Base-by-base conservation (phyloP, 2,329 filamentous ascomycete species). In the Aspergillus sp. region DNA sequence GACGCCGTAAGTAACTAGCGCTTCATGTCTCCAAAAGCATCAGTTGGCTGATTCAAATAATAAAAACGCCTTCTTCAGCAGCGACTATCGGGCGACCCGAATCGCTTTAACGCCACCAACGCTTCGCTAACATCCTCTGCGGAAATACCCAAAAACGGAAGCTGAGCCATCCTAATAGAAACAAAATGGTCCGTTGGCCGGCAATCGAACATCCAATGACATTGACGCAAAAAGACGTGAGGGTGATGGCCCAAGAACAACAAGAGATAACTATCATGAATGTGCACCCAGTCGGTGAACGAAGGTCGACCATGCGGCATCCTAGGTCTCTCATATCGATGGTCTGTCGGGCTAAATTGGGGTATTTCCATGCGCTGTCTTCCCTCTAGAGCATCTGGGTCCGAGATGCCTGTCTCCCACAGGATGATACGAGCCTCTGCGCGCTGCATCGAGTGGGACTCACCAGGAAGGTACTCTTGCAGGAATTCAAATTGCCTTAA, bases 151-250 rank as follows among this genome's bases (percentile, higher is more conserved):
- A 54, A 44, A 25, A 52, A 49, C 4, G 49, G 45, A 13, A 48
- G 41, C 19, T 56, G 53, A 12, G 49, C 48, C 49, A 54, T 51
- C 13, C 52, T 46, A 22, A 56, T 47, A 17, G 48, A 43, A 19
- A 56, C 17, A 41, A 54, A 56, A n/a, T 52, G 48, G 13, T 45
- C 12, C 38, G 44, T 45, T 10, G 50, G 44, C n/a, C 13, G 25
- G 6, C 35, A 12, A 13, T 44, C 19, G 23, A 52, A 49, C 4
- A 47, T 30, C 30, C 38, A 48, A 19, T 35, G 43, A 38, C 50
- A 56, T 6, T 53, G 45, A 3, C 32, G 44, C 9, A 43, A 22
- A 32, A 56, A 48, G 13, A 17, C 23, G 7, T 30, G 23, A 30
- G 54, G 54, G 19, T 49, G 12, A 7, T 45, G 39, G 15, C 46